Evolutionary conservation across 352 stramenopile genomes (phyloP).

Genomic region (Phytophthora ohioensis): DNA sequence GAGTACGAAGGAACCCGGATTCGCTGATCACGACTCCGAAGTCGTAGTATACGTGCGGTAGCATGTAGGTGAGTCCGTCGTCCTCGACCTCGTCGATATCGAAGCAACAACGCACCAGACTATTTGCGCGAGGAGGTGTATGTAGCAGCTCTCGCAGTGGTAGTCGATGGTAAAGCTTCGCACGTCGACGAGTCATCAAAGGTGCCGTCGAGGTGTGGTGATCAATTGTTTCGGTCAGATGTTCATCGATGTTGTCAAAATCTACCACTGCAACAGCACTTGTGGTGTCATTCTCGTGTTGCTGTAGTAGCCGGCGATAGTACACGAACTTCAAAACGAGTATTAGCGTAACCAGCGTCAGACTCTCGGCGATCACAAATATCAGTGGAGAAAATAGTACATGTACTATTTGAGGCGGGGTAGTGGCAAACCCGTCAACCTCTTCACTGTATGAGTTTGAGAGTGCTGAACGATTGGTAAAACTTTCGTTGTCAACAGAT

Average conservation of each 20-base stretch:
- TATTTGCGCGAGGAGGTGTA: conserved; percentile 57
- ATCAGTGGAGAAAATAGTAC: conserved; percentile 48
- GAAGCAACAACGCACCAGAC: conserved; percentile 55
- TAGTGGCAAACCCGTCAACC: conserved; percentile 52
- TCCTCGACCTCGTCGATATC: conserved; percentile 46
- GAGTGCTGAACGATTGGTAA: conserved; percentile 41
- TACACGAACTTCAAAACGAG: conserved; percentile 31
- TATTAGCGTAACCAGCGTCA: conserved; percentile 30
- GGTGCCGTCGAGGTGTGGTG: conserved; percentile 8
- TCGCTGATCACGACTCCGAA: conserved; percentile 58
- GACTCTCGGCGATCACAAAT: conserved; percentile 42
- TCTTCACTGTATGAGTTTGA: conserved; percentile 65
- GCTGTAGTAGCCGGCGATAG: conserved; percentile 8
- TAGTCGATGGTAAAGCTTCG: conserved; percentile 51
- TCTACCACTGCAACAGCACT: conserved; percentile 22
- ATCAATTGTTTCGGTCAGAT: conserved; percentile 13
- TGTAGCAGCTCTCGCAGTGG: conserved; percentile 61
- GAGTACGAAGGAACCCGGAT: conserved; percentile 57
- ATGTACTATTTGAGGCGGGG: conserved; percentile 29
- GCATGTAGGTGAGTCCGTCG: conserved; percentile 52
- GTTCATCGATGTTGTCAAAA: conserved; percentile 31
- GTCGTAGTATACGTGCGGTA: conserved; percentile 64
- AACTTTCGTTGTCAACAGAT: conserved; percentile 41
- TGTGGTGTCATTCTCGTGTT: conserved; percentile 13
- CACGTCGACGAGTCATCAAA: conserved; percentile 19